Percentiles rank a stretch among this genome's conserved stretches.
Evolutionary conservation across 1,284 basidiomycete species (phyloP).

Genomic region (Erythrobasidium hasegawianum): DNA sequence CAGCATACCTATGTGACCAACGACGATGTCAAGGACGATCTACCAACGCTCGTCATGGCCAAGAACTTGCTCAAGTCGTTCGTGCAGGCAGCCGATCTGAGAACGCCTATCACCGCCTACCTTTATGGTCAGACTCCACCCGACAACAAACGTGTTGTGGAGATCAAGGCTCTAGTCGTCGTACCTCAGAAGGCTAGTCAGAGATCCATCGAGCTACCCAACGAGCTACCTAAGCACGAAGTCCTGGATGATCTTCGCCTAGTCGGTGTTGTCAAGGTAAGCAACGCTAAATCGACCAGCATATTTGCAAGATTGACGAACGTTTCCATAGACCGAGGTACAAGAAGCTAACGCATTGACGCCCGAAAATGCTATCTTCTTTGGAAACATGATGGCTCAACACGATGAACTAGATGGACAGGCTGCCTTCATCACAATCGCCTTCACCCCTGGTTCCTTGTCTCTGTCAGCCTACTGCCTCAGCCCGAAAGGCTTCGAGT

Average conservation of each 20-base stretch:
- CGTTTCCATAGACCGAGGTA: conserved; percentile 46
- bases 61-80: conserved; percentile 97
- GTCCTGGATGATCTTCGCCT: conserved; percentile 52
- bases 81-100: conserved; percentile 86
- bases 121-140: conserved; percentile 88
- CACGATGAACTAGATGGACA: conserved; percentile 93
- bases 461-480: conserved; percentile 89
- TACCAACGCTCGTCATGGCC: conserved; percentile 90
- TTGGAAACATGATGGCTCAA: conserved; percentile 92
- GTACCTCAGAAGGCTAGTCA: conserved; percentile 95
- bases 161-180: conserved; percentile 95
- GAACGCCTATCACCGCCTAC: conserved; percentile 92
- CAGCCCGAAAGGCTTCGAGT: conserved; percentile 84
- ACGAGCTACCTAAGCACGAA: conserved; percentile 54
- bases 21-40: conserved; percentile 97
- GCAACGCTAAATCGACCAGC: conserved; percentile 6
- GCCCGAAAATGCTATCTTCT: conserved; percentile 89
- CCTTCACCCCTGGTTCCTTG: conserved; percentile 97
- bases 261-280: conserved; percentile 50
- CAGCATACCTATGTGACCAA: conserved; percentile 99
- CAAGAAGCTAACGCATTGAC: conserved; percentile 59
- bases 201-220: conserved; percentile 73
- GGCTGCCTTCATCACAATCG: conserved; percentile 87
- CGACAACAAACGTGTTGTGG: conserved; percentile 97
- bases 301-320: background rate